Evolutionary conservation across 371 early-diverging fungal genomes (phyloP).

Genomic region (Polyrhizophydium stewartii): DNA sequence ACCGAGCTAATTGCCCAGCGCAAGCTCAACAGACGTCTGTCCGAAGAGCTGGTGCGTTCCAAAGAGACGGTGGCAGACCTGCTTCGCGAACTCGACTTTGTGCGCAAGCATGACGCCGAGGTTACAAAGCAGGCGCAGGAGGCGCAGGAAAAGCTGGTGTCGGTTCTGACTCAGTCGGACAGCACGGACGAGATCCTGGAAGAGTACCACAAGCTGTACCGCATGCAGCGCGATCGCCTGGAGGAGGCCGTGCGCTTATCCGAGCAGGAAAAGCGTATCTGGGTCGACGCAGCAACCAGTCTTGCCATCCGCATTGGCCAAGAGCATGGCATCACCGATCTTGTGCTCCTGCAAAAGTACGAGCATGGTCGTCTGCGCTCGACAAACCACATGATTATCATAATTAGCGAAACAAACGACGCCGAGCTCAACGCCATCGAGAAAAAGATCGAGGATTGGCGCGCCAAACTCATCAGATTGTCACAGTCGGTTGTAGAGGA

Average conservation of each 20-base stretch:
- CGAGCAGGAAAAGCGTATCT: slow-evolving; percentile 45
- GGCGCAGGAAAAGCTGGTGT: slow-evolving; percentile 39
- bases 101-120: slow-evolving; percentile 40
- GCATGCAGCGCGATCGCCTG: slow-evolving; percentile 47
- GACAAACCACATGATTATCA: slow-evolving; percentile 40
- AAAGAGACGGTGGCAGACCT: slow-evolving; percentile 37
- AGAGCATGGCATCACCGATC: slow-evolving; percentile 46
- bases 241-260: slow-evolving; percentile 38
- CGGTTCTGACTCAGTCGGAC: slow-evolving; percentile 41
- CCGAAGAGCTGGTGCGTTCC: slow-evolving; percentile 40
- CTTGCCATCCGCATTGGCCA: slow-evolving; percentile 47
- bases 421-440: slow-evolving; percentile 33
- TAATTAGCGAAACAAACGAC: slow-evolving; percentile 34
- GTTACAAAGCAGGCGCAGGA: slow-evolving; percentile 43
- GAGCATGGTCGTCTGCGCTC: slow-evolving; percentile 38
- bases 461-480: slow-evolving; percentile 26
- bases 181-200: slow-evolving; percentile 46
- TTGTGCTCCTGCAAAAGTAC: slow-evolving; percentile 35
- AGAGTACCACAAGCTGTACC: slow-evolving; percentile 51
- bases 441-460: slow-evolving; percentile 42
- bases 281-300: slow-evolving; percentile 47
- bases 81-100: slow-evolving; percentile 34
- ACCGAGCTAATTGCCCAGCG: slow-evolving; percentile 51
- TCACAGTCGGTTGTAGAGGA: slow-evolving; percentile 45
- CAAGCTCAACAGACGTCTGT: slow-evolving; percentile 40